Conservation (phyloP, 495 filamentous ascomycete species). For the Clavariopsis aquatica region DNA sequence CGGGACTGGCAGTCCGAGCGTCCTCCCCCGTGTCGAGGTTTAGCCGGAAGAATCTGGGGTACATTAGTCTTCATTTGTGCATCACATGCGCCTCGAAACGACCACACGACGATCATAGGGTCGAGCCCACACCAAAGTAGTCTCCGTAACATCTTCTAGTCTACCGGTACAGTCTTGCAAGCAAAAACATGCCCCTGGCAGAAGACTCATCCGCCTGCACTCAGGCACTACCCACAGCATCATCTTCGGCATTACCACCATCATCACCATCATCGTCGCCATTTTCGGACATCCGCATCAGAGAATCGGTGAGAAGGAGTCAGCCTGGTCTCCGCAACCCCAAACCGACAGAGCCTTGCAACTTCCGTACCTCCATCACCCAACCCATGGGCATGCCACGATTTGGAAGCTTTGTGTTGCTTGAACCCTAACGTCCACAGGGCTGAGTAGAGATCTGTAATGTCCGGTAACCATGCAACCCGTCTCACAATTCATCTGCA, state of each 20-base stretch:
- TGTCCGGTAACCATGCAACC: slow-evolving; percentile 4
- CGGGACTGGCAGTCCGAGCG: slow-evolving; percentile 19
- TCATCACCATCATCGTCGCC: background rate
- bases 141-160: slow-evolving; percentile 28
- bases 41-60: slow-evolving; percentile 34
- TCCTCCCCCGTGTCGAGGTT: slow-evolving; percentile 13
- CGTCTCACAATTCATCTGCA: slow-evolving; percentile 6
- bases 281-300: slow-evolving; percentile 3
- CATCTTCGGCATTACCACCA: too few species aligned
- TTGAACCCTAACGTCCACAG: slow-evolving; percentile 5
- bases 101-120: background rate
- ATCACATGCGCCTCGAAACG: background rate
- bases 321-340: background rate
- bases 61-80: slow-evolving; percentile 27
- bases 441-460: slow-evolving; percentile 15
- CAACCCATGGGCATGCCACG: background rate
- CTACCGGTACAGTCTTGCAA: background rate
- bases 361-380: background rate
- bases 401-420: background rate
- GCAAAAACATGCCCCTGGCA: slow-evolving; percentile 3
- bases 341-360: background rate
- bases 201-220: slow-evolving; percentile 6
- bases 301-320: slow-evolving; percentile 1
- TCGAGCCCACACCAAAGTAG: slow-evolving; percentile 3
- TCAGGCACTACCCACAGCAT: background rate